These are phyloP conservation scores for Zalerion maritima DNA, from an alignment of 495 filamentous ascomycete species.

Conservation along the genomic window DNA sequence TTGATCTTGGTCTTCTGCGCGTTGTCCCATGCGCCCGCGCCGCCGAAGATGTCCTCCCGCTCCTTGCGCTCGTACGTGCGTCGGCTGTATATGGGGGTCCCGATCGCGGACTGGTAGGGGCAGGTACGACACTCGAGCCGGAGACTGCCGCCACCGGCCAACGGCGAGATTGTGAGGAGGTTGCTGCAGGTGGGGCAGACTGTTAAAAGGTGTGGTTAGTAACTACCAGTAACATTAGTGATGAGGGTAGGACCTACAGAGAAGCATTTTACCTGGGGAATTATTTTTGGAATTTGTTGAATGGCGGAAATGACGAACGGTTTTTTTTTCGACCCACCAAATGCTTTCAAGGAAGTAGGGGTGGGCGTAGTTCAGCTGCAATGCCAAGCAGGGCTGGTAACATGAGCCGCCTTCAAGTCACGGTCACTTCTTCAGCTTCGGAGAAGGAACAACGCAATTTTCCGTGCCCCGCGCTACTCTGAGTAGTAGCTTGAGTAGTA, in stretches of 20 bases:
- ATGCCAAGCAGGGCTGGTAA: no score
- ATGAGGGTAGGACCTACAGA: slow-evolving; percentile 36
- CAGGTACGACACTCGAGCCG: slow-evolving; percentile 88
- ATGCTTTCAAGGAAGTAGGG: no score
- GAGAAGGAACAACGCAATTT: no score
- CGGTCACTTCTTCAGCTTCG: no score
- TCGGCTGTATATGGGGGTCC: slow-evolving; percentile 59
- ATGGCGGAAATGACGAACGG: no score
- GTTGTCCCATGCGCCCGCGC: slow-evolving; percentile 75
- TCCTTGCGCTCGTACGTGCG: slow-evolving; percentile 65
- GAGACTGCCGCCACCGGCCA: slow-evolving; percentile 28
- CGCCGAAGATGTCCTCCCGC: slow-evolving; percentile 83
- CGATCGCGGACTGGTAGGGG: slow-evolving; percentile 71
- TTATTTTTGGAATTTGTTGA: slow-evolving; percentile 1
- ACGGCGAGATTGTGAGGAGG: slow-evolving; percentile 52
- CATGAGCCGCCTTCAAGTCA: no score
- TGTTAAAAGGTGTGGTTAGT: slow-evolving; percentile 19
- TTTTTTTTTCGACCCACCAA: no score
- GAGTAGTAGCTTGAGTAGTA: no score
- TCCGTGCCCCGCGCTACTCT: no score
- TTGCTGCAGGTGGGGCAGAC: slow-evolving; percentile 92
- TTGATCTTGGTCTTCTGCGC: slow-evolving; percentile 64
- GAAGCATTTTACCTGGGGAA: slow-evolving; percentile 45
- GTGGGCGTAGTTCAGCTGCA: no score
- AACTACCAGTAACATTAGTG: no score